Evolutionary conservation across 2,329 filamentous ascomycete species (phyloP), one percentile per base, ranked within the genome.

Genomic region (Mycosphaerella arachidis): DNA sequence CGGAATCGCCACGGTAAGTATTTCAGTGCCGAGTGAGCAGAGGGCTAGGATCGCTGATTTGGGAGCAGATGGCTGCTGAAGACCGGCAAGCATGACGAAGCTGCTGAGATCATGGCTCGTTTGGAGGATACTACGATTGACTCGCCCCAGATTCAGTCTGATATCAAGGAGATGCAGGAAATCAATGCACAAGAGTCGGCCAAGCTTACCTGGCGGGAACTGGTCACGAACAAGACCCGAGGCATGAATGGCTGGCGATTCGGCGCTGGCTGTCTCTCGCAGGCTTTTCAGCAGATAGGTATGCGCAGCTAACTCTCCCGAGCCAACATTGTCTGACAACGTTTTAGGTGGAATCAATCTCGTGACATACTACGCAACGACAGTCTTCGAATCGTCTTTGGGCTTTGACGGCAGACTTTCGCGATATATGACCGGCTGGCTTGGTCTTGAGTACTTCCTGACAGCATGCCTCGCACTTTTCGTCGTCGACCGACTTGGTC

Each of bases 401-500:
- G 56, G 56, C 35, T 64, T 66, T 27, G 48, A 59, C 12, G 55
- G 57, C 13, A 56, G 58, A 1, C 55, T 63, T 29, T 62, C 63
- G 4, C 56, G 67, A 33, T 62, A 70, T 45, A 55, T 68, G 30
- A 61, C 66, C 30, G 65, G 59, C 8, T 61, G 56, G 37, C 63
- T 68, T 27, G 65, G 65, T 9, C 67, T 65, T 27, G 66, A 65
- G 57, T 69, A 69, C 59, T 66, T 69, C 52, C 53, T 70, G 33
- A 58, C 61, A 13, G 66, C 68, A 24, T 48, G 65, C 29, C 57
- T 69, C 20, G 62, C 86, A 3, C 83, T 86, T 83, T 86, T 85
- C 68, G 76, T 84, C 56, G 84, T 88, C 35, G 86, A 89, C 72
- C 81, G 83, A 1, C 82, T 87, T 4, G 87, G 77, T 13, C 74